A percentile compares a stretch with the other conserved stretches of the same genome.
These are phyloP conservation scores for Phyllostachys edulis DNA, from an alignment of 176 grass and related monocot species.

Conservation along the genomic window DNA sequence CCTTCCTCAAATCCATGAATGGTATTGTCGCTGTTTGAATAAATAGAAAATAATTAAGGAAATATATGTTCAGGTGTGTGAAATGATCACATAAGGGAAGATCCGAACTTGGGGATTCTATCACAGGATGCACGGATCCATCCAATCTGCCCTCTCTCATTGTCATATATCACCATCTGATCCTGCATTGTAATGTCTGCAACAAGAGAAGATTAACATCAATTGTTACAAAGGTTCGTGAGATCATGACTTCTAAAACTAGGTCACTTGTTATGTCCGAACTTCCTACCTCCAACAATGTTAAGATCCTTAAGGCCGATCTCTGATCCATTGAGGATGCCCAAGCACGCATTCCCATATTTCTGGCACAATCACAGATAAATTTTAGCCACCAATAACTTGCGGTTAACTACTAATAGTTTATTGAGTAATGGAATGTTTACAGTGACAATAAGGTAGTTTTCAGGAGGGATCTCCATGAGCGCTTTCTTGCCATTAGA, in stretches of 20 bases:
- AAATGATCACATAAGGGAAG: constrained; percentile 78
- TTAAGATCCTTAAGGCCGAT: constrained; percentile 74
- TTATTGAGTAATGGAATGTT: constrained; percentile 13
- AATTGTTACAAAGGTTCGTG: background rate
- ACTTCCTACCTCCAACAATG: constrained; percentile 77
- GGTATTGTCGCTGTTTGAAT: constrained; percentile 72
- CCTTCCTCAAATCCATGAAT: constrained; percentile 55
- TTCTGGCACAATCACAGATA: constrained; percentile 47
- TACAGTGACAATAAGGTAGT: constrained; percentile 96
- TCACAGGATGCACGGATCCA: constrained; percentile 86
- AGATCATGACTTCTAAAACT: background rate
- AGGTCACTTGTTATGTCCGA: background rate
- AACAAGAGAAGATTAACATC: background rate
- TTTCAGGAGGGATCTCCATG: constrained; percentile 91
- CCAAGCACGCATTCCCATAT: constrained; percentile 89
- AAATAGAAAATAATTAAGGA: constrained; percentile 68
- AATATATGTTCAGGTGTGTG: constrained; percentile 54
- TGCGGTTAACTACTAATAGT: background rate
- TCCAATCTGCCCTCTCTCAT: constrained; percentile 91
- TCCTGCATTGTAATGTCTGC: constrained; percentile 90
- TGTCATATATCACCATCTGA: constrained; percentile 95
- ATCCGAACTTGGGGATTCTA: constrained; percentile 78
- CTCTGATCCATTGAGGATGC: constrained; percentile 93
- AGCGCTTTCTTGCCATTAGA: constrained; percentile 53
- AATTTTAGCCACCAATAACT: constrained; percentile 2